A percentile compares a stretch with the other conserved stretches of the same genome.
Conservation (phyloP, 371 early-diverging fungal species). For the Mucor circinelloides region DNA sequence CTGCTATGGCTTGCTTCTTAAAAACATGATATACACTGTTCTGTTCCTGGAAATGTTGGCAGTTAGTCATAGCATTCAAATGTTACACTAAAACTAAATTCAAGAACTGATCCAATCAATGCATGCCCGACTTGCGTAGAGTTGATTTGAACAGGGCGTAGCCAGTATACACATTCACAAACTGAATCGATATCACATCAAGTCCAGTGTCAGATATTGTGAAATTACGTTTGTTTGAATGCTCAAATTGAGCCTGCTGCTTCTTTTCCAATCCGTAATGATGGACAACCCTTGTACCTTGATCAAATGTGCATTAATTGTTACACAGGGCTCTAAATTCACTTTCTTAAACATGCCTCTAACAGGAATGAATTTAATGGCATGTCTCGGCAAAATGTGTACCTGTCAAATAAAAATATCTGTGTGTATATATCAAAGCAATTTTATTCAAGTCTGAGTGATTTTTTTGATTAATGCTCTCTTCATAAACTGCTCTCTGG, state of each 20-base stretch:
- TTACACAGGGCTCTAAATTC: neutral
- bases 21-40: too few species aligned
- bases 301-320: neutral
- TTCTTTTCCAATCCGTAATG: too few species aligned
- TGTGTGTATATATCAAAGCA: neutral
- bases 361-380: neutral
- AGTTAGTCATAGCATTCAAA: neutral
- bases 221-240: neutral
- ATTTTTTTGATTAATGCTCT: constrained; percentile 81
- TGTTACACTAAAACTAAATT: neutral
- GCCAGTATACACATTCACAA: neutral
- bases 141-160: too few species aligned
- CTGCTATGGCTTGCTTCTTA: too few species aligned
- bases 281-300: neutral
- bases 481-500: constrained; percentile 88
- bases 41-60: too few species aligned
- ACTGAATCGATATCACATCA: neutral
- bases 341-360: neutral
- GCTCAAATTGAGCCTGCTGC: too few species aligned
- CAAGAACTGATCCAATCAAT: neutral
- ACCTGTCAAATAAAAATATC: neutral
- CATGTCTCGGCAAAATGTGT: neutral
- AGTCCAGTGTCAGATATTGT: neutral
- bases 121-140: neutral
- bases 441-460: constrained; percentile 23